phyloP scores from a whole-genome alignment of 805 yeast genomes.

The Trichomonascus vanleenenianus region DNA sequence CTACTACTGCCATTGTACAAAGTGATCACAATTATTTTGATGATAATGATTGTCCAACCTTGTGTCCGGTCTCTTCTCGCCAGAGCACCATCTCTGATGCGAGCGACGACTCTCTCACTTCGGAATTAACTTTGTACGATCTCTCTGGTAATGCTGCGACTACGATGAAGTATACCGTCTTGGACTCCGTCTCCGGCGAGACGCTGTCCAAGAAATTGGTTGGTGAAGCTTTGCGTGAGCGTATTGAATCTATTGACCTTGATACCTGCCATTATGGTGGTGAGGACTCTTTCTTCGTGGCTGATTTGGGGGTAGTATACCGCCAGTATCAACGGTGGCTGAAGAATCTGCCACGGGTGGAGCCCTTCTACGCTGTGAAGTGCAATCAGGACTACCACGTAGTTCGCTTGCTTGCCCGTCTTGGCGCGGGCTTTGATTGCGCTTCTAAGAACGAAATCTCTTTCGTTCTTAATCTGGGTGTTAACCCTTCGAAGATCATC shows the following conservation, averaged over 20 bases:
- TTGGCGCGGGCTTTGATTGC: conserved; percentile 84
- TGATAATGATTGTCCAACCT: background rate
- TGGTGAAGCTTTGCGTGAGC: conserved; percentile 16
- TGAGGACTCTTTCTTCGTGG: conserved; percentile 81
- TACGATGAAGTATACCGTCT: background rate
- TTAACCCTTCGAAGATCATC: conserved; percentile 58
- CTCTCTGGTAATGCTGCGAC: conserved; percentile 1
- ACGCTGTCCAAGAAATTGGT: conserved; percentile 6
- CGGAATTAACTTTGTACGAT: background rate
- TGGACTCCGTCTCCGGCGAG: too few species aligned
- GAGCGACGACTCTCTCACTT: conserved; percentile 1
- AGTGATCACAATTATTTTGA: background rate
- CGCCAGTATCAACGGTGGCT: conserved; percentile 61
- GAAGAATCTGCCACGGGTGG: conserved; percentile 56
- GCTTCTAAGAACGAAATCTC: conserved; percentile 79
- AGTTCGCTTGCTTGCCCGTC: conserved; percentile 44
- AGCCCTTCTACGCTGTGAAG: conserved; percentile 91
- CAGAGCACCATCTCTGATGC: conserved; percentile 1
- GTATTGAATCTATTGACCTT: conserved; percentile 36
- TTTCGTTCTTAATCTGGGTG: conserved; percentile 52
- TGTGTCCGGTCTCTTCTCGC: conserved; percentile 1
- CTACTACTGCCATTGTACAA: too few species aligned
- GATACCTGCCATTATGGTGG: conserved; percentile 63
- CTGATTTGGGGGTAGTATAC: conserved; percentile 69
- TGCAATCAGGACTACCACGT: conserved; percentile 73